phyloP scores from a whole-genome alignment of 2,329 filamentous ascomycete genomes.

The Exophiala sideris region DNA sequence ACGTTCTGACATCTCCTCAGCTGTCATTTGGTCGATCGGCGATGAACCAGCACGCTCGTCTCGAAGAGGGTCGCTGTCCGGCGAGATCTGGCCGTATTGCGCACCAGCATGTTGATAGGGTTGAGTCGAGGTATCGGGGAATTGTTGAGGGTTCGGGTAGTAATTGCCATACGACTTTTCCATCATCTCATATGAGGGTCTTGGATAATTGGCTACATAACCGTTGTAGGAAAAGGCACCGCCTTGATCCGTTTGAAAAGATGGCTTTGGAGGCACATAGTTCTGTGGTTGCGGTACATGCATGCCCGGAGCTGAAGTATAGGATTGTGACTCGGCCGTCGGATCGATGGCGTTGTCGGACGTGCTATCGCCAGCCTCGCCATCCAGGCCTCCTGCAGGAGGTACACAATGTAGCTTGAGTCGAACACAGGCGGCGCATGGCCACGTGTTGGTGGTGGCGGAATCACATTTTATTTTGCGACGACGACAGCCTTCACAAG shows the following conservation, averaged over 20 bases:
- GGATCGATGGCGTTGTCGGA: conserved; percentile 7
- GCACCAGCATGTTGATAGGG: conserved; percentile 11
- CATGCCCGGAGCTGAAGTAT: conserved; percentile 1
- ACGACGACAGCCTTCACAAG: conserved; percentile 89
- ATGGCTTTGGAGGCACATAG: conserved; percentile 12
- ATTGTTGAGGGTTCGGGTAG: conserved; percentile 16
- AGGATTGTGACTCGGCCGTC: conserved; percentile 9
- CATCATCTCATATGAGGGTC: conserved; percentile 8
- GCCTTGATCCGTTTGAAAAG: conserved; percentile 11
- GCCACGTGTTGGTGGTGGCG: conserved; percentile 95
- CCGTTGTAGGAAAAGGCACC: conserved; percentile 16
- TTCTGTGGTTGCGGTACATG: conserved; percentile 15
- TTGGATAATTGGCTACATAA: conserved; percentile 18
- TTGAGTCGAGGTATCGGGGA: conserved; percentile 7
- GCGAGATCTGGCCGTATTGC: conserved; percentile 10
- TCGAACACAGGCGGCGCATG: conserved; percentile 87
- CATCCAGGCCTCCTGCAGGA: conserved; percentile 75
- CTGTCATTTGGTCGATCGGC: conserved; percentile 61
- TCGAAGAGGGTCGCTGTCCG: conserved; percentile 8
- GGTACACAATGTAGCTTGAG: conserved; percentile 91
- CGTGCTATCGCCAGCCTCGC: conserved; percentile 36
- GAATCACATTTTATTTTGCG: conserved; percentile 98
- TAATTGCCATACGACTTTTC: conserved; percentile 16
- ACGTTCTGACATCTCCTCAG: conserved; percentile 72
- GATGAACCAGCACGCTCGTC: conserved; percentile 18